A percentile compares a stretch with the other conserved stretches of the same genome.
Conservation (phyloP, 2,329 filamentous ascomycete species). For the Alternaria tenuissima region DNA sequence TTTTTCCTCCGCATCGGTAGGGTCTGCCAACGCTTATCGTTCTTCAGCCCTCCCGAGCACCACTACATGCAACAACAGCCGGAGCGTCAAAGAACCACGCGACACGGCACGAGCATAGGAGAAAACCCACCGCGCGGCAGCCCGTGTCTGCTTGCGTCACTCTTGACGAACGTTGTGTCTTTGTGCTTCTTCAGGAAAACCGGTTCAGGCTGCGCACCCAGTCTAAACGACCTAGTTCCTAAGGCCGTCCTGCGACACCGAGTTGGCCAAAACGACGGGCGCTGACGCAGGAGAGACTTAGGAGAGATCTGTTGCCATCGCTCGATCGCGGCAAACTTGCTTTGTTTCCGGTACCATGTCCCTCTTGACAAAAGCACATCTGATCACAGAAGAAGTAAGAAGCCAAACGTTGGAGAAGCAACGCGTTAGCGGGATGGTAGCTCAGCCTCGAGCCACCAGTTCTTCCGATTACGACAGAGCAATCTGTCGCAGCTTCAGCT, state of each 20-base stretch:
- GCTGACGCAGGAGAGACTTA: constrained; percentile 5
- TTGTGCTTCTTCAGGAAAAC: constrained; percentile 20
- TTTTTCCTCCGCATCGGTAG: constrained; percentile 7
- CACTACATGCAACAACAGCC: constrained; percentile 19
- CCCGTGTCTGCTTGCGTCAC: constrained; percentile 16
- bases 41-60: constrained; percentile 6
- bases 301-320: constrained; percentile 7
- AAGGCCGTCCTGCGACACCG: constrained; percentile 10
- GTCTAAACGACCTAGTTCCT: constrained; percentile 7
- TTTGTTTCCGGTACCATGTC: constrained; percentile 6
- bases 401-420: constrained; percentile 16
- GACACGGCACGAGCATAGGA: constrained; percentile 21
- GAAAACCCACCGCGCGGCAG: constrained; percentile 9
- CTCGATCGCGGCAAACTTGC: constrained; percentile 6
- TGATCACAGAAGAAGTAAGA: constrained; percentile 3
- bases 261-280: not conserved
- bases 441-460: constrained; percentile 25
- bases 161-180: constrained; percentile 6
- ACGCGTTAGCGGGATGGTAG: constrained; percentile 18
- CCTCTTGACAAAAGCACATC: constrained; percentile 7
- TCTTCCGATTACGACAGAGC: constrained; percentile 21
- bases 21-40: constrained; percentile 1
- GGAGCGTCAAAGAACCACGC: constrained; percentile 21
- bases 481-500: constrained; percentile 19
- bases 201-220: constrained; percentile 17